Evolutionary conservation across 73 alveolate species (phyloP).

Genomic region (Tetrahymena borealis): DNA sequence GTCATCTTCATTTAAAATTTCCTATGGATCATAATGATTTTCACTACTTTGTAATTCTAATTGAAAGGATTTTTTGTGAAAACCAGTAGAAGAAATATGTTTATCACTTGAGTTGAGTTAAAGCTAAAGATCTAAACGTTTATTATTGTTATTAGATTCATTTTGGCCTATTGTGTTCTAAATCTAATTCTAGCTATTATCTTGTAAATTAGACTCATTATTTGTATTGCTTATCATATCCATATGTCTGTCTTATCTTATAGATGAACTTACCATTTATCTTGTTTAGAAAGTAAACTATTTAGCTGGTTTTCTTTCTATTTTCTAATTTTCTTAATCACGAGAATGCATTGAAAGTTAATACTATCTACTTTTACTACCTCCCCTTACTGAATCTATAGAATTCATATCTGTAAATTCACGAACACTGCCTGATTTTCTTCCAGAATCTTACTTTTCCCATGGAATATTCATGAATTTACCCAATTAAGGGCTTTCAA

Average conservation of each 20-base stretch:
- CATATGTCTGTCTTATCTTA: neutral
- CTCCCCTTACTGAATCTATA: neutral
- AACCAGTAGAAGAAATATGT: neutral
- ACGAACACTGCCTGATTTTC: neutral
- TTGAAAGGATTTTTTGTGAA: neutral
- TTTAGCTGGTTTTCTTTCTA: neutral
- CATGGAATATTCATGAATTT: neutral
- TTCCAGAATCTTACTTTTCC: neutral
- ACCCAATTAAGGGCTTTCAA: neutral
- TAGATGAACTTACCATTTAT: neutral
- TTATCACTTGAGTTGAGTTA: neutral
- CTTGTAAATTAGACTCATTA: neutral
- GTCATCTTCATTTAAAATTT: neutral
- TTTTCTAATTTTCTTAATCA: neutral
- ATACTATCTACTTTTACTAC: neutral
- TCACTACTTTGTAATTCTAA: neutral
- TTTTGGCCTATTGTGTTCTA: neutral
- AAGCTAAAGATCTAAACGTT: neutral
- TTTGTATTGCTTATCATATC: neutral
- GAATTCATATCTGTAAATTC: neutral
- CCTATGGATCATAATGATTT: neutral
- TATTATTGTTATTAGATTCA: neutral
- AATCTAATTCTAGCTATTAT: neutral
- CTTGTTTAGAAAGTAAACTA: neutral
- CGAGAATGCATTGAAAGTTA: neutral